Conservation (phyloP, 305 asterid genomes). For the Fraxinus sp. region DNA sequence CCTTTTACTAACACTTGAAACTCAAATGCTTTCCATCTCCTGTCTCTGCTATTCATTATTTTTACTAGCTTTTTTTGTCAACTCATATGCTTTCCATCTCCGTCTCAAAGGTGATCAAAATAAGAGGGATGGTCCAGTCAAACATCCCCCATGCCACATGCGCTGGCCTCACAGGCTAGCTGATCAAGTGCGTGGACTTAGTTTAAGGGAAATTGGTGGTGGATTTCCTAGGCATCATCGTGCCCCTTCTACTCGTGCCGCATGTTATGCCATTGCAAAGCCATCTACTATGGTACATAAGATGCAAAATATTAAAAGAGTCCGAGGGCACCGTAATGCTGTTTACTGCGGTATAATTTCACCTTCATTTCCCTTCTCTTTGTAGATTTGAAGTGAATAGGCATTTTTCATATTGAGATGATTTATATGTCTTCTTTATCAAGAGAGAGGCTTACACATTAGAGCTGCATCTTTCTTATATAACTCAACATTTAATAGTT, state of each 20-base stretch:
- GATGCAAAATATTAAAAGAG: conserved; percentile 76
- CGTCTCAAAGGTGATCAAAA: conserved; percentile 56
- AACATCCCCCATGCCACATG: conserved; percentile 62
- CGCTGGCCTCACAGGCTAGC: conserved; percentile 95
- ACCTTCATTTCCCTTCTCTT: conserved; percentile 13
- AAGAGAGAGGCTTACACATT: conserved; percentile 17
- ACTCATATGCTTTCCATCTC: conserved; percentile 33
- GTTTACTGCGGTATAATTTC: conserved; percentile 82
- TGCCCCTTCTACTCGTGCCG: conserved; percentile 86
- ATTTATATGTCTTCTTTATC: conserved; percentile 9
- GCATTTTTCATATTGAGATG: neutral
- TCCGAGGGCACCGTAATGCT: conserved; percentile 93
- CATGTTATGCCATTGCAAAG: conserved; percentile 89
- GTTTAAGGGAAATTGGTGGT: conserved; percentile 94
- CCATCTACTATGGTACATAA: conserved; percentile 97
- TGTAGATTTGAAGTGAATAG: conserved; percentile 12
- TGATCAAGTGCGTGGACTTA: conserved; percentile 85
- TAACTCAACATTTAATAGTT: neutral
- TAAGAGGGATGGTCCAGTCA: conserved; percentile 43
- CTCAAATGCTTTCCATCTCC: conserved; percentile 1
- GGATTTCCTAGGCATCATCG: conserved; percentile 96
- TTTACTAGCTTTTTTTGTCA: conserved; percentile 3
- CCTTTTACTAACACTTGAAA: conserved; percentile 8
- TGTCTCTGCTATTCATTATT: conserved; percentile 23
- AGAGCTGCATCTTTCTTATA: conserved; percentile 12